These are phyloP conservation scores for Tuber aestivum DNA, from an alignment of 495 filamentous ascomycete species.

Conservation along the genomic window DNA sequence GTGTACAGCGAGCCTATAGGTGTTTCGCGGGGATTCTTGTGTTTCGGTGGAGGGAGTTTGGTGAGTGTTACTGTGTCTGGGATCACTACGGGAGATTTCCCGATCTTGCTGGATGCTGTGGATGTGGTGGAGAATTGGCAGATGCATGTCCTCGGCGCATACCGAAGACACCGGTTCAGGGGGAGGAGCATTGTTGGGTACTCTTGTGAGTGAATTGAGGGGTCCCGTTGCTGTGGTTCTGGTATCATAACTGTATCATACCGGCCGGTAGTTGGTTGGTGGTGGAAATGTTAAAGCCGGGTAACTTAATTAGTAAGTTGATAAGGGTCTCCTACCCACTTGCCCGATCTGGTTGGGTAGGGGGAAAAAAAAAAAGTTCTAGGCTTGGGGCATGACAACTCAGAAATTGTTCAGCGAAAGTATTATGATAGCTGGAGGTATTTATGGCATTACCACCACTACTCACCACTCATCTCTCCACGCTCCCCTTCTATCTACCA, in stretches of 20 bases:
- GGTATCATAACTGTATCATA: background rate
- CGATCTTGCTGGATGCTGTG: conserved; percentile 68
- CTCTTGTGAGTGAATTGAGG: background rate
- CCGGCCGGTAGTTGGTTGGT: background rate
- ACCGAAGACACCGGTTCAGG: conserved; percentile 17
- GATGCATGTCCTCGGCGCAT: background rate
- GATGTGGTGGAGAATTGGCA: conserved; percentile 67
- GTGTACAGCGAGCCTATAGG: conserved; percentile 54
- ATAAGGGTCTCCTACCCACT: background rate
- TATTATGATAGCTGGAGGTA: background rate
- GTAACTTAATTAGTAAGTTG: background rate
- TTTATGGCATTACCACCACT: background rate
- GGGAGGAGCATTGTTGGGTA: conserved; percentile 19
- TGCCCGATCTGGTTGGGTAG: background rate
- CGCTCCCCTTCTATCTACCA: background rate
- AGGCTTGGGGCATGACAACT: background rate
- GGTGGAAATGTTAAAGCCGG: background rate
- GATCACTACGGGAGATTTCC: conserved; percentile 70
- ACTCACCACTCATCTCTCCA: background rate
- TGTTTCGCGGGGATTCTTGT: conserved; percentile 50
- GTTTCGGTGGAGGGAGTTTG: conserved; percentile 53
- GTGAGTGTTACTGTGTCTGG: conserved; percentile 74
- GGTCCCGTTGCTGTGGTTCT: background rate
- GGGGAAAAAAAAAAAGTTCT: background rate
- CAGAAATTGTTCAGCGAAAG: background rate